These are phyloP conservation scores for Aciculoconidium aculeatum DNA, from an alignment of 805 yeast genomes.

Conservation along the genomic window DNA sequence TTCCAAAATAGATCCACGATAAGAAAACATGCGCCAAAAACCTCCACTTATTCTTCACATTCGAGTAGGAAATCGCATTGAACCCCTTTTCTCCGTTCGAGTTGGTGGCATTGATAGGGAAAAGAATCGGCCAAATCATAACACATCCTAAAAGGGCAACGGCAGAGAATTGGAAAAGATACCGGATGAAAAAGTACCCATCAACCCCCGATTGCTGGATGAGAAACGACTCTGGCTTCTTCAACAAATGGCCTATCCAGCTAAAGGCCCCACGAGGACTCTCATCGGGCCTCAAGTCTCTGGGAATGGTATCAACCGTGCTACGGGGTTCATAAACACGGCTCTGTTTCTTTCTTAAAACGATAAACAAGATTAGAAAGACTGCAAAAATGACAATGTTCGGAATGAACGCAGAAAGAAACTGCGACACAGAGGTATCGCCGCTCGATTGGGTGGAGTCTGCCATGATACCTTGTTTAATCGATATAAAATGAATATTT, in stretches of 20 bases:
- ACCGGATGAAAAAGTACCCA: slow-evolving; percentile 71
- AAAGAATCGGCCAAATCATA: slow-evolving; percentile 59
- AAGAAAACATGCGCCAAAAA: slow-evolving; percentile 69
- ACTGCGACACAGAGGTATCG: slow-evolving; percentile 45
- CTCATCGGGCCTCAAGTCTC: slow-evolving; percentile 37
- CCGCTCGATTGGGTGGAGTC: no score
- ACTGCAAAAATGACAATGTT: slow-evolving; percentile 37
- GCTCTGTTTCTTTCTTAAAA: slow-evolving; percentile 36
- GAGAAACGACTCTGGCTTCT: slow-evolving; percentile 54
- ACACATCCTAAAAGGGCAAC: slow-evolving; percentile 50
- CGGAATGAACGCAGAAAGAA: slow-evolving; percentile 43
- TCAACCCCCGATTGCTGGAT: slow-evolving; percentile 70
- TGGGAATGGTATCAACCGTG: slow-evolving; percentile 41
- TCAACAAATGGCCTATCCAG: slow-evolving; percentile 51
- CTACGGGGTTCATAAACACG: slow-evolving; percentile 52
- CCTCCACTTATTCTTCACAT: slow-evolving; percentile 57
- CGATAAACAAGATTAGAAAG: slow-evolving; percentile 34
- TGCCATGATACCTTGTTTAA: no score
- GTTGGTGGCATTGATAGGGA: slow-evolving; percentile 72
- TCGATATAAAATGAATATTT: no score
- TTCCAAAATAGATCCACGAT: slow-evolving; percentile 69
- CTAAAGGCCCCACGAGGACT: slow-evolving; percentile 40
- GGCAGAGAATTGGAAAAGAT: slow-evolving; percentile 48
- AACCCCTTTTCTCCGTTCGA: slow-evolving; percentile 54
- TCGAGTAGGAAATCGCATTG: slow-evolving; percentile 58